Base-by-base conservation (phyloP, 805 yeast species). In the Starmerella tilneyi region DNA sequence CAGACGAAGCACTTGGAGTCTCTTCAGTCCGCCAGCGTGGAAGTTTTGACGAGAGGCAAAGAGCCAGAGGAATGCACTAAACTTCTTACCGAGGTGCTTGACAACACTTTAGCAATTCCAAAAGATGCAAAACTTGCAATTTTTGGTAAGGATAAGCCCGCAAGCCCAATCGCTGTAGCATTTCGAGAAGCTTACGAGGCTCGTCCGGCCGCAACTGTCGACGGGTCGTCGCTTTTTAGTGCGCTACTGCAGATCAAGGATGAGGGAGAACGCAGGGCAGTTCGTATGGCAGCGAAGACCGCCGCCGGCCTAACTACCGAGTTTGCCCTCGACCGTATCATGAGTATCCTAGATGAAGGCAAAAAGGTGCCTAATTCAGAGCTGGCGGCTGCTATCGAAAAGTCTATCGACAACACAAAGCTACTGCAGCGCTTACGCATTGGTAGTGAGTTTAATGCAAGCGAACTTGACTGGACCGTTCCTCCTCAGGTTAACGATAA, bases 381-480 rank as follows among this genome's bases (percentile, higher is more conserved):
- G 57, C 63, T 89, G 41, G 73, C 85, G 46, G 92, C 84, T 51
- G 73, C 72, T 57, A 72, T 89, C 43, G 95, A 86, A 60, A 77
- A 73, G 58, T 81, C 79, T 62, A 81, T 89, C 55, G 96, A 85
- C 57, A 84, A 82, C 57, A 66, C 67, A n/a, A 77, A 75, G 54
- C 81, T 82, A 67, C 75, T 79, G 61, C 75, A 78, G 56, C 73
- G 74, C 52, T 60, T 76, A 39, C 70, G 71, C 46, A 53, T 74
- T 17, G 79, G 81, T 37, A 67, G 73, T 27, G 89, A 81, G 44
- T 81, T 86, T 50, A 94, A 85, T 57, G 68, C 80, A 5, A 77
- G 75, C 50, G 74, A 77, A 51, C 66, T 89, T 17, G 97, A 89
- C 61, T 89, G 96, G 96, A 83, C 94, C 53, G 85, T 84, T 63